phyloP scores from a whole-genome alignment of 768 basidiomycete species.

The Leccinum aurantiacum region DNA sequence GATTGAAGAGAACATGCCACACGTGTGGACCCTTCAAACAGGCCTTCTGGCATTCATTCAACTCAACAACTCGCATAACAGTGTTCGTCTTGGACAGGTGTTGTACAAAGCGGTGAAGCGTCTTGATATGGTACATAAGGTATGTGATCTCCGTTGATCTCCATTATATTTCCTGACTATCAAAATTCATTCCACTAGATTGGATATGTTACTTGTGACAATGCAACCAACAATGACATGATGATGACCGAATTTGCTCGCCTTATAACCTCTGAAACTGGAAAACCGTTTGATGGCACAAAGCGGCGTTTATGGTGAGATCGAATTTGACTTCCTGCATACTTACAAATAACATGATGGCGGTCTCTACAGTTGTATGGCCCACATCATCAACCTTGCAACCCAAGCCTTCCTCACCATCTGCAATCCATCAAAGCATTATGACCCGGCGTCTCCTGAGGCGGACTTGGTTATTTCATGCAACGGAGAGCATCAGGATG shows the following conservation, averaged over 20 bases:
- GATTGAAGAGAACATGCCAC: background rate
- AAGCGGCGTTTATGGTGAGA: background rate
- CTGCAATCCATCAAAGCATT: background rate
- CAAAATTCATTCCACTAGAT: background rate
- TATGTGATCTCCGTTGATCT: background rate
- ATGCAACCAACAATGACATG: background rate
- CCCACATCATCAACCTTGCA: background rate
- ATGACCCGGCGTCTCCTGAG: background rate
- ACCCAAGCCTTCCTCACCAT: background rate
- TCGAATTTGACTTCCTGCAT: background rate
- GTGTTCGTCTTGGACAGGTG: background rate
- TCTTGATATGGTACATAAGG: background rate
- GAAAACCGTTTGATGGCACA: background rate
- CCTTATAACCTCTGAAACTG: background rate
- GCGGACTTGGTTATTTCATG: background rate
- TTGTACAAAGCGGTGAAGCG: background rate
- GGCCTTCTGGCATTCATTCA: background rate
- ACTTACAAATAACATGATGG: background rate
- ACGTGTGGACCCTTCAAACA: background rate
- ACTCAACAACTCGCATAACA: background rate
- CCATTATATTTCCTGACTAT: background rate
- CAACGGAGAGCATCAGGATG: background rate
- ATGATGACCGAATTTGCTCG: background rate
- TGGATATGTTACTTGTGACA: background rate
- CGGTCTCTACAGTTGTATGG: background rate